Conservation (phyloP, 2,329 filamentous ascomycete genomes). For the Arthrobotrys sphaeroides region DNA sequence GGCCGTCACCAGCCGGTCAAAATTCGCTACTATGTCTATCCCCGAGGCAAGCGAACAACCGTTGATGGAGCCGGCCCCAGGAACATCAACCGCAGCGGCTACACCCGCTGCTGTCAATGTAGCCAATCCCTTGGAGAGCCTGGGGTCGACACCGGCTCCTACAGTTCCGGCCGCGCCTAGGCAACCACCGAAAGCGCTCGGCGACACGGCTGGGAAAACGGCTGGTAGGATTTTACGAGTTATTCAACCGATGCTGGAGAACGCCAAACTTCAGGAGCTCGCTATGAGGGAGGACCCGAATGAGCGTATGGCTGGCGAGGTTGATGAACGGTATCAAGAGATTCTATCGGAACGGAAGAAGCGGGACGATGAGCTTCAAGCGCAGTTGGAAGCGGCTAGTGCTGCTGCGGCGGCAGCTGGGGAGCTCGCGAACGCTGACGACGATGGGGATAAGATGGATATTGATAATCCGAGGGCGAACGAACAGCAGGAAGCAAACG, state of each 20-base stretch:
- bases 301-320: constrained; percentile 44
- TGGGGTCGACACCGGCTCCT: not conserved
- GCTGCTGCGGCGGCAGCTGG: not conserved
- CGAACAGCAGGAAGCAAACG: constrained; percentile 39
- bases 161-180: constrained; percentile 3
- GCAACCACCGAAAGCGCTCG: constrained; percentile 32
- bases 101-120: constrained; percentile 39
- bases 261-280: constrained; percentile 44
- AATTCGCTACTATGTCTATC: constrained; percentile 36
- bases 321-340: constrained; percentile 51
- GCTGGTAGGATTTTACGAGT: constrained; percentile 47
- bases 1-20: constrained; percentile 45
- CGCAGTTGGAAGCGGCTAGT: constrained; percentile 16
- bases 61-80: not conserved
- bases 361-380: constrained; percentile 41
- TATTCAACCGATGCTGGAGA: constrained; percentile 49
- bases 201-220: constrained; percentile 49
- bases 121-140: constrained; percentile 37
- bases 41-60: constrained; percentile 12
- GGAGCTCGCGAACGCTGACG: constrained; percentile 1
- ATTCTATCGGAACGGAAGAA: constrained; percentile 44
- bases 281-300: constrained; percentile 51
- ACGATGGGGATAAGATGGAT: constrained; percentile 36
- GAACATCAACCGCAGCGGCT: constrained; percentile 20
- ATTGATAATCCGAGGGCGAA: constrained; percentile 17